Conservation (phyloP, 225 moss, liverwort and hornwort species). For the Neckera pumila region DNA sequence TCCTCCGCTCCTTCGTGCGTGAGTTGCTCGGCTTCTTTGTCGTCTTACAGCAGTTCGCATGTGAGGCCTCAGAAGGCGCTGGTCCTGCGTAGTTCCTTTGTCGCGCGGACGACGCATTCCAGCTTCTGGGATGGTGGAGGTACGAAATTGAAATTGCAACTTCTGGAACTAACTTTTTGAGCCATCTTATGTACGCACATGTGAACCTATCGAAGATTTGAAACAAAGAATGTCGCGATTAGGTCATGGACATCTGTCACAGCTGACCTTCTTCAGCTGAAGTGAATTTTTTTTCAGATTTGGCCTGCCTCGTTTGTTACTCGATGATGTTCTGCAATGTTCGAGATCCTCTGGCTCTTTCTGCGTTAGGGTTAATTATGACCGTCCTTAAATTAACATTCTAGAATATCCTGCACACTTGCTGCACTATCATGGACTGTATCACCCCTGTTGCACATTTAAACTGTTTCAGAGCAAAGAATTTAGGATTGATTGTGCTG, state of each 20-base stretch:
- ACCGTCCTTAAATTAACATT: not conserved
- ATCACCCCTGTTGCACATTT: not conserved
- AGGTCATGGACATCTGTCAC: constrained; percentile 2
- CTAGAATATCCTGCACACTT: not conserved
- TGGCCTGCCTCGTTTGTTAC: not conserved
- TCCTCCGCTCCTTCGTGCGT: constrained; percentile 21
- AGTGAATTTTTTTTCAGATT: not conserved
- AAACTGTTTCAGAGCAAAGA: not conserved
- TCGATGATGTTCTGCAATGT: not conserved
- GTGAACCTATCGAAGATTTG: not conserved
- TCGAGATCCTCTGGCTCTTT: not conserved
- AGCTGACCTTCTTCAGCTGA: not conserved
- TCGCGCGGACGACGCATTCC: constrained; percentile 49
- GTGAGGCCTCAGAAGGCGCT: constrained; percentile 22
- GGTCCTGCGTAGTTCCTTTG: constrained; percentile 49
- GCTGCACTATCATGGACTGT: not conserved
- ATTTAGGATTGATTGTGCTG: not conserved
- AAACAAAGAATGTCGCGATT: not conserved
- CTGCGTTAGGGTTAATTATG: constrained; percentile 1
- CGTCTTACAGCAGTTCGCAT: constrained; percentile 1
- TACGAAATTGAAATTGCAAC: not conserved
- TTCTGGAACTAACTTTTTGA: not conserved
- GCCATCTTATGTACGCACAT: not conserved
- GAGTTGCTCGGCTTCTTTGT: constrained; percentile 24
- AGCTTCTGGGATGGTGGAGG: constrained; percentile 88